A percentile compares a stretch with the other conserved stretches of the same genome.
These are phyloP conservation scores for Botrytis medusae DNA, from an alignment of 2,329 filamentous ascomycete genomes.

Conservation along the genomic window DNA sequence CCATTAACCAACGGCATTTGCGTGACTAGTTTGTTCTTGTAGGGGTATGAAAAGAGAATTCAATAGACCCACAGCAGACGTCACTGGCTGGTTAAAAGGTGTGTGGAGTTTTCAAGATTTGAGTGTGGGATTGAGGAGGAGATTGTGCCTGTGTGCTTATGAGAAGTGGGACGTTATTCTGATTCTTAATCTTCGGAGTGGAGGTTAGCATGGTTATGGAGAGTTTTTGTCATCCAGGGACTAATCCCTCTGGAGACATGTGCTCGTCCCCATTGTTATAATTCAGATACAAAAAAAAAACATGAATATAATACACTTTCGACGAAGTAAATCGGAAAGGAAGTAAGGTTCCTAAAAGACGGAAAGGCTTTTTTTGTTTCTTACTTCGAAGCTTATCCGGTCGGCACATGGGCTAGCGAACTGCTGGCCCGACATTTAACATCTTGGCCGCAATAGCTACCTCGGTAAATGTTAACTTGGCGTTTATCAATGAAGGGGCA, in stretches of 20 bases:
- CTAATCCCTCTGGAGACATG: background rate
- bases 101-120: slow-evolving; percentile 7
- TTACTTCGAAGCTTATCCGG: background rate
- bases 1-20: slow-evolving; percentile 9
- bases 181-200: background rate
- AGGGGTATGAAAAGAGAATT: slow-evolving; percentile 6
- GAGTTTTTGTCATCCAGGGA: background rate
- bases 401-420: background rate
- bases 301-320: background rate
- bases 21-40: background rate
- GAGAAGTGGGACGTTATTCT: background rate
- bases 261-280: background rate
- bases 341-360: background rate
- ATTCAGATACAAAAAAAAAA: background rate
- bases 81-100: slow-evolving; percentile 11
- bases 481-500: background rate
- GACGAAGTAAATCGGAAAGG: background rate
- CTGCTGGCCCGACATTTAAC: background rate
- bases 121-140: slow-evolving; percentile 7
- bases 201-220: background rate
- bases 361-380: background rate
- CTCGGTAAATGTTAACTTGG: background rate
- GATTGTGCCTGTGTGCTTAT: background rate
- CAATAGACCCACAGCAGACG: slow-evolving; percentile 16
- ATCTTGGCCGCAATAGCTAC: background rate